Percentiles rank a stretch among this genome's conserved stretches.
These are phyloP conservation scores for Naganishia antarctica DNA, from an alignment of 768 basidiomycete species.

Conservation along the genomic window DNA sequence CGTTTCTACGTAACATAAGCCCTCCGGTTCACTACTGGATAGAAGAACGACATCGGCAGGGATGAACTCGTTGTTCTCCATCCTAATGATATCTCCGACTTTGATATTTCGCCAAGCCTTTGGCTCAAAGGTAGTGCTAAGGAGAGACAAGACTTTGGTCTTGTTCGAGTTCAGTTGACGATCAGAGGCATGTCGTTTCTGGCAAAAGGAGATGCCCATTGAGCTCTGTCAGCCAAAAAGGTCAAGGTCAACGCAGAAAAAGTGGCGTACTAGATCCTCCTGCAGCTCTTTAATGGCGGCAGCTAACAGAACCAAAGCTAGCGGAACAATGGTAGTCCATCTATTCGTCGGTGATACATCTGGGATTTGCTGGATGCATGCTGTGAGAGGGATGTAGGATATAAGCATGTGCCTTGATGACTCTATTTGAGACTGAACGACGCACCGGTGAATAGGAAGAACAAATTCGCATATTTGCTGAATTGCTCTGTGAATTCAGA, in stretches of 20 bases:
- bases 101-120: constrained; percentile 82
- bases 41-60: constrained; percentile 87
- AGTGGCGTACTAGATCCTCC: constrained; percentile 74
- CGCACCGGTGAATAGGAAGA: constrained; percentile 84
- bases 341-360: constrained; percentile 91
- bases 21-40: constrained; percentile 90
- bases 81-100: constrained; percentile 86
- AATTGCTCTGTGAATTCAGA: constrained; percentile 70
- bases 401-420: background rate
- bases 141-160: constrained; percentile 66
- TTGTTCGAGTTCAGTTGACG: constrained; percentile 78
- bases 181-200: constrained; percentile 94
- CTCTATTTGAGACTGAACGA: background rate
- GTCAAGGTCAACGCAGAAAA: background rate
- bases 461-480: constrained; percentile 95
- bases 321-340: constrained; percentile 90
- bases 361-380: constrained; percentile 94
- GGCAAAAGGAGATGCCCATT: too few relatives aligned
- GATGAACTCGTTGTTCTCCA: constrained; percentile 89
- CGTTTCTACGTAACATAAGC: constrained; percentile 95
- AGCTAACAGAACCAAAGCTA: constrained; percentile 79
- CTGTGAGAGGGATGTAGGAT: constrained; percentile 44
- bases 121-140: constrained; percentile 58
- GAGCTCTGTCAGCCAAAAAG: background rate
- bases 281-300: constrained; percentile 93